Percentiles rank a stretch among this genome's conserved stretches.
These are phyloP conservation scores for Geotrichum macrosporum DNA, from an alignment of 1,139 yeast genomes.

Conservation along the genomic window DNA sequence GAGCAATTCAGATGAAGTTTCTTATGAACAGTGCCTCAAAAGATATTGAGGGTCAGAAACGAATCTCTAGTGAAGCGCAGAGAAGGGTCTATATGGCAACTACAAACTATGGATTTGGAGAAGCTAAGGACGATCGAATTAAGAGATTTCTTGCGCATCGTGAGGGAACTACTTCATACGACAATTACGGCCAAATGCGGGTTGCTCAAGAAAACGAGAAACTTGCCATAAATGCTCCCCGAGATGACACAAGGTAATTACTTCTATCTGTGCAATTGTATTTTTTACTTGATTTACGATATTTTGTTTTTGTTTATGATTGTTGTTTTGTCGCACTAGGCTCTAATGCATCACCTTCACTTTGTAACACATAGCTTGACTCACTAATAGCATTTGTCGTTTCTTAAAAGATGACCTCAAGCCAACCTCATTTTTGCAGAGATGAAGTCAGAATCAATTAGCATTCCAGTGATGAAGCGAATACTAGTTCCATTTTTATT, in stretches of 20 bases:
- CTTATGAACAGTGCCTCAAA: constrained; percentile 15
- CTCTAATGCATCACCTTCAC: too few species aligned
- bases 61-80: constrained; percentile 11
- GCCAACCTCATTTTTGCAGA: too few species aligned
- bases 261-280: neutral
- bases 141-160: constrained; percentile 18
- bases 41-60: constrained; percentile 16
- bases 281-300: too few species aligned
- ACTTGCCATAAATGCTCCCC: neutral
- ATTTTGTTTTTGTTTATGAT: too few species aligned
- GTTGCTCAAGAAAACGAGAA: constrained; percentile 7
- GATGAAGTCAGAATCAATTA: too few species aligned
- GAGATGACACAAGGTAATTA: neutral
- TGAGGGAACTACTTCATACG: constrained; percentile 15
- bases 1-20: constrained; percentile 29
- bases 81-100: constrained; percentile 13
- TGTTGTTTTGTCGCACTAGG: too few species aligned
- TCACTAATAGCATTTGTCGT: too few species aligned
- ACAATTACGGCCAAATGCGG: constrained; percentile 15
- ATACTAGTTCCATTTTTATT: too few species aligned
- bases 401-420: too few species aligned
- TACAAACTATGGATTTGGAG: constrained; percentile 21
- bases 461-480: too few species aligned
- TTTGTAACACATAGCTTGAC: too few species aligned
- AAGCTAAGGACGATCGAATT: constrained; percentile 15